Base-by-base conservation (phyloP, 2,329 filamentous ascomycete genomes). In the Huntiella abstrusa region DNA sequence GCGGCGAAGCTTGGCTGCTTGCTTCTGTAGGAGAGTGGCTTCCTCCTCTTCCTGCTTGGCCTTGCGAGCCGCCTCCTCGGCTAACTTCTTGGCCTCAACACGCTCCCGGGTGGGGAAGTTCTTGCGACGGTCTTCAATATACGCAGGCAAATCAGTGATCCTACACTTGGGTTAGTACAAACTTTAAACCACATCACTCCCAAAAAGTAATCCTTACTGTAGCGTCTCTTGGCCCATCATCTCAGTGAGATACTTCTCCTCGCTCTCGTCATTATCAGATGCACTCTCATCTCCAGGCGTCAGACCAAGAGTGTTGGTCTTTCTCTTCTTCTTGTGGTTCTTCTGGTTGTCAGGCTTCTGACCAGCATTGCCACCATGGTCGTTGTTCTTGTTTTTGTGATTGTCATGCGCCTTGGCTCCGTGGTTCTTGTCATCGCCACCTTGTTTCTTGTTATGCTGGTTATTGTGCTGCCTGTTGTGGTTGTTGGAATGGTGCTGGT, bases 31-130 rank as follows among this genome's bases (percentile, higher is more conserved):
- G 15, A 48, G 51, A 13, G 37, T 22, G 17, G 51, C 46, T 33
- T 51, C 46, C 49, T 67, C 67, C 42, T 64, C 79, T 40, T 75
- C 72, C 58, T 82, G 77, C 56, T 78, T 75, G 47, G 70, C 66
- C 47, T 72, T 68, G 38, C 59, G 62, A 36, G 62, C 59, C 49
- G 62, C 59, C 54, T 62, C 56, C 54, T 63, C 61, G 49, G 62
- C 64, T 54, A 69, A 68, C 52, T 74, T 72, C 60, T 73, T 83
- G 52, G 74, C 74, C 51, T 75, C 70, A 51, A 77, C 65, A 47
- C 83, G 77, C 49, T 75, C 74, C 58, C 75, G 74, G 2, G 87
- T 95, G 2, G 88, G 88, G 58, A 75, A 96, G 44, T 80, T 78
- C 53, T 75, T 80, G 57, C 71, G 80, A 49, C 88, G 76, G 59